Base-by-base conservation (phyloP, 805 yeast genomes). In the Millerozyma miso region DNA sequence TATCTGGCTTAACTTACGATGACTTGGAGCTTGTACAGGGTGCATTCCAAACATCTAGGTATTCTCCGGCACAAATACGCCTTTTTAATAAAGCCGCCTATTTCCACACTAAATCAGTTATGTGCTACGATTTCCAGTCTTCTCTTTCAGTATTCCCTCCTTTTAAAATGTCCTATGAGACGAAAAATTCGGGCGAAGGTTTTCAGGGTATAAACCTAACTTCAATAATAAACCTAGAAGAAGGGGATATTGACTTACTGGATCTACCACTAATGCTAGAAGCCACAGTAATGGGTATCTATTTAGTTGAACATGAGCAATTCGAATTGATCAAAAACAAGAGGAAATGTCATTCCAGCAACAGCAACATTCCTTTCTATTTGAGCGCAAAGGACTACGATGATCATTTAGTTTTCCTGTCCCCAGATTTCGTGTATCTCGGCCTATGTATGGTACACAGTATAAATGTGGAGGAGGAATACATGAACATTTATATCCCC, bases 381-480 rank as follows among this genome's bases (percentile, higher is more conserved):
- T 31, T 63, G 31, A 47, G 58, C 35, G 46, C 53, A 12, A 33
- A 52, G 2, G 42, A 50, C 4, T 49, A 47, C 17, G 15, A 19
- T 8, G 47, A 47, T 19, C 33, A 52, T 12, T 23, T 50, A 4
- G 52, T 46, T 14, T 40, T 42, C 33, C 16, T 7, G 16, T n/a
- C 37, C 18, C 8, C 26, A 6, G 31, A 42, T 37, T 39, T 19
- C 12, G 43, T 51, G 2, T 80, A 75, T 46, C 49, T 71, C 15
- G 83, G 86, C 0, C 59, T 84, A 29, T 80, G 77, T 1, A 65
- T 87, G 38, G 69, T 88, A 0, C 96, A 88, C 54, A 83, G 91
- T 1, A 61, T 87, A 10, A 74, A 82, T 49, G 44, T 47, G 0
- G 43, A 46, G 0, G 53, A 61, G 1, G 54, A 64, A 7, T 48